Conservation (phyloP, 1,284 basidiomycete genomes). For the Melampsora abietis-canadensis region DNA sequence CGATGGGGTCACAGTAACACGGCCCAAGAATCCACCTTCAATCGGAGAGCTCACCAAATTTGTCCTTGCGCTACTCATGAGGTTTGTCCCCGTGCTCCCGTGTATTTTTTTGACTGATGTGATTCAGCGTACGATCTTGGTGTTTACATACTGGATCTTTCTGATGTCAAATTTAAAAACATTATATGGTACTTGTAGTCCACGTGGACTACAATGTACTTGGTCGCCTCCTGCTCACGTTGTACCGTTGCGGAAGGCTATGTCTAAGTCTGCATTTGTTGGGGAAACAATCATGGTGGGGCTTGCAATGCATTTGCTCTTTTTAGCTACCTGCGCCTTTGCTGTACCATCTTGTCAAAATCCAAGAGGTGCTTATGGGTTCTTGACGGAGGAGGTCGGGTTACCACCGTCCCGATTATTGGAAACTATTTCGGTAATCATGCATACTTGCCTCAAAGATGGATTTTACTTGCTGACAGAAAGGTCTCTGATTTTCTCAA, state of each 20-base stretch:
- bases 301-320: neutral
- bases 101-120: neutral
- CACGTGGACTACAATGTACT: slow-evolving; percentile 6
- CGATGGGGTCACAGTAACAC: neutral
- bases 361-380: slow-evolving; percentile 5
- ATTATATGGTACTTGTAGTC: neutral
- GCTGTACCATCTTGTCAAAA: slow-evolving; percentile 6
- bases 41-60: slow-evolving; percentile 28
- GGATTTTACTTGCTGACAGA: neutral
- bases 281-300: neutral
- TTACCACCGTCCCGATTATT: neutral
- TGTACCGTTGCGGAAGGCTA: neutral
- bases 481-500: too few relatives aligned
- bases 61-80: slow-evolving; percentile 32
- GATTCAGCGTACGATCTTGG: neutral
- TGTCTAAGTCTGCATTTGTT: neutral
- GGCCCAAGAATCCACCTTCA: slow-evolving; percentile 13
- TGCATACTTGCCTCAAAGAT: neutral
- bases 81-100: slow-evolving; percentile 9
- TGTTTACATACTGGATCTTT: too few relatives aligned
- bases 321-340: neutral
- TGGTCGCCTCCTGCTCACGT: slow-evolving; percentile 1
- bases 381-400: slow-evolving; percentile 1
- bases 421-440: slow-evolving; percentile 2
- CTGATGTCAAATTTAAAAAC: too few relatives aligned